Evolutionary conservation across 495 filamentous ascomycete genomes (phyloP).

Genomic region (Sordaria brevicollis): DNA sequence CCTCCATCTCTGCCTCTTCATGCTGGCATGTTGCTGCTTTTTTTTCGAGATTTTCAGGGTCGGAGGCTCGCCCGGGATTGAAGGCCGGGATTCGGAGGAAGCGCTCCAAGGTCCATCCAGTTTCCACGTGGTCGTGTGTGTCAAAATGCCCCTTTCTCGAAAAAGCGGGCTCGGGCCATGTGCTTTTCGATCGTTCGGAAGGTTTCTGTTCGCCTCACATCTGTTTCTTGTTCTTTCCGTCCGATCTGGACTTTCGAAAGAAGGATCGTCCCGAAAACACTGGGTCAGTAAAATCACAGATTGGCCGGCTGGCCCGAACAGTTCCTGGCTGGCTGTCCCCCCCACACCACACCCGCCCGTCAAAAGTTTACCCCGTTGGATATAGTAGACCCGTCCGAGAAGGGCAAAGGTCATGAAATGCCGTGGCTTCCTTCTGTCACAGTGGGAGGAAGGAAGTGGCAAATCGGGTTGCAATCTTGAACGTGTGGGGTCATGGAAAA

Average conservation of each 20-base stretch:
- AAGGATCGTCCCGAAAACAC: background rate
- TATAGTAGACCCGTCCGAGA: too few species aligned
- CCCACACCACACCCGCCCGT: background rate
- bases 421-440: background rate
- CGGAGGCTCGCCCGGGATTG: background rate
- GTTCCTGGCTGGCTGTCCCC: too few species aligned
- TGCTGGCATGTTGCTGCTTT: too few species aligned
- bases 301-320: background rate
- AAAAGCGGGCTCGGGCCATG: background rate
- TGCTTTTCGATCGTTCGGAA: background rate
- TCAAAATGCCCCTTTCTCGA: background rate
- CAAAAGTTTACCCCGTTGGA: background rate
- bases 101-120: background rate
- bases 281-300: background rate
- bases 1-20: too few species aligned
- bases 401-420: too few species aligned
- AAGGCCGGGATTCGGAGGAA: background rate
- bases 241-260: background rate
- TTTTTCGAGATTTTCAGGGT: background rate
- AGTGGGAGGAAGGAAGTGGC: too few species aligned
- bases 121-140: background rate
- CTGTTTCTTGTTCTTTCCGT: background rate
- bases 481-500: background rate
- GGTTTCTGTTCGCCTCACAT: background rate
- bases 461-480: background rate